phyloP scores from a whole-genome alignment of 495 filamentous ascomycete genomes.

The Geoglossum glabrum region DNA sequence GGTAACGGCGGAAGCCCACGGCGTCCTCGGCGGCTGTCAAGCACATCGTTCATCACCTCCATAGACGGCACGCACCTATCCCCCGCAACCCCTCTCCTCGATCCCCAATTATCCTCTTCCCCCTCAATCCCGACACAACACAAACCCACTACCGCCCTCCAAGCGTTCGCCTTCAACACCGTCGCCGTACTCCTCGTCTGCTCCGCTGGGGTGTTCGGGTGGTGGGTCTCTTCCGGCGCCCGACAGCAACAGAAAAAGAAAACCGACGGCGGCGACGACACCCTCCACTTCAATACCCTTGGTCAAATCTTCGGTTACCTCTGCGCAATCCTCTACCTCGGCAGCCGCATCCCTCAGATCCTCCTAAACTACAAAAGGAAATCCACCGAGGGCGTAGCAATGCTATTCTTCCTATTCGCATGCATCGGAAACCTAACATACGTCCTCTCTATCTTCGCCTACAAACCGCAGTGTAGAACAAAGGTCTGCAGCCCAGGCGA shows the following conservation, averaged over 20 bases:
- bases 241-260: slow-evolving; percentile 11
- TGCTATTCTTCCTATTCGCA: slow-evolving; percentile 92
- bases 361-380: slow-evolving; percentile 78
- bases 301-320: slow-evolving; percentile 79
- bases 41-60: slow-evolving; percentile 22
- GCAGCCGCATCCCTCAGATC: slow-evolving; percentile 70
- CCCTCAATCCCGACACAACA: slow-evolving; percentile 12
- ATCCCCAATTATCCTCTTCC: slow-evolving; percentile 14
- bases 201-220: slow-evolving; percentile 62
- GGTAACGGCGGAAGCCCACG: background rate
- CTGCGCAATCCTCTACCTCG: slow-evolving; percentile 74
- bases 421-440: slow-evolving; percentile 89
- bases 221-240: slow-evolving; percentile 41
- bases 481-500: slow-evolving; percentile 23
- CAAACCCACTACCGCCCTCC: slow-evolving; percentile 25
- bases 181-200: slow-evolving; percentile 59
- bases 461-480: slow-evolving; percentile 38
- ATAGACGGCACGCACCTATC: slow-evolving; percentile 47
- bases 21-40: slow-evolving; percentile 11
- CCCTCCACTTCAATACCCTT: slow-evolving; percentile 43
- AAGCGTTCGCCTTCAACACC: slow-evolving; percentile 48
- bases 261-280: slow-evolving; percentile 4
- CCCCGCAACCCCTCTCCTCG: slow-evolving; percentile 51
- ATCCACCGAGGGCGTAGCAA: slow-evolving; percentile 71
- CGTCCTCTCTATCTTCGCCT: slow-evolving; percentile 77